Evolutionary conservation across 2,329 filamentous ascomycete genomes (phyloP).

Genomic region (Aspergillus puulaauensis): DNA sequence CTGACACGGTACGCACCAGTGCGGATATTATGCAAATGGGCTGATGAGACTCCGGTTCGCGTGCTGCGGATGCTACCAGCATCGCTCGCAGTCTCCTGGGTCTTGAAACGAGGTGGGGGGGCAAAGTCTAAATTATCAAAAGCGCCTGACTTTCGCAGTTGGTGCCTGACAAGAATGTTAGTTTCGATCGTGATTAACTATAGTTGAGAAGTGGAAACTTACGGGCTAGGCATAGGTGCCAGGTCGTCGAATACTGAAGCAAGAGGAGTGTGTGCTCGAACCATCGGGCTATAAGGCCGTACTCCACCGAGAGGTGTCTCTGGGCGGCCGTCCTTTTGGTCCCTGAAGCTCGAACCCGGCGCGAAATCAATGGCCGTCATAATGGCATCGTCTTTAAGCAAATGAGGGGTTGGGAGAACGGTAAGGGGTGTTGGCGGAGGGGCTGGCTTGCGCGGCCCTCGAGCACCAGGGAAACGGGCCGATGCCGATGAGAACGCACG

Average conservation of each 20-base stretch:
- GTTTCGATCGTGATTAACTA: constrained; percentile 4
- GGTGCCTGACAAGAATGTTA: constrained; percentile 38
- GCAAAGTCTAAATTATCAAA: constrained; percentile 52
- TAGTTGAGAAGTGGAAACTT: constrained; percentile 49
- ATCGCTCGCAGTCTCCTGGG: constrained; percentile 43
- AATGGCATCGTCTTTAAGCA: constrained; percentile 81
- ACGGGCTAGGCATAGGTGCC: constrained; percentile 82
- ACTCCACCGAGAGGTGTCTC: constrained; percentile 59
- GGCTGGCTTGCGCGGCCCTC: constrained; percentile 56
- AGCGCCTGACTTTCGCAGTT: constrained; percentile 49
- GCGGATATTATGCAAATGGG: constrained; percentile 70
- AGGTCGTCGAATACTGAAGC: constrained; percentile 86
- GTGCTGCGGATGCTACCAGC: constrained; percentile 62
- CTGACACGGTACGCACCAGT: constrained; percentile 83
- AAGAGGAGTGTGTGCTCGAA: constrained; percentile 75
- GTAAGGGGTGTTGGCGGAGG: constrained; percentile 73
- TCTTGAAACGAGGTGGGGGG: constrained; percentile 49
- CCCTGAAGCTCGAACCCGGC: constrained; percentile 67
- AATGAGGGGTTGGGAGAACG: constrained; percentile 79
- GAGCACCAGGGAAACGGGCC: constrained; percentile 43
- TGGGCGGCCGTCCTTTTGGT: constrained; percentile 67
- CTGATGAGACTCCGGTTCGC: constrained; percentile 72
- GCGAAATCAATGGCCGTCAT: constrained; percentile 77
- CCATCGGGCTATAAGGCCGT: constrained; percentile 70
- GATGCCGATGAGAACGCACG: constrained; percentile 66